Evolutionary conservation across 176 grass and related monocot genomes (phyloP).

Genomic region (Elaeis guineensis): DNA sequence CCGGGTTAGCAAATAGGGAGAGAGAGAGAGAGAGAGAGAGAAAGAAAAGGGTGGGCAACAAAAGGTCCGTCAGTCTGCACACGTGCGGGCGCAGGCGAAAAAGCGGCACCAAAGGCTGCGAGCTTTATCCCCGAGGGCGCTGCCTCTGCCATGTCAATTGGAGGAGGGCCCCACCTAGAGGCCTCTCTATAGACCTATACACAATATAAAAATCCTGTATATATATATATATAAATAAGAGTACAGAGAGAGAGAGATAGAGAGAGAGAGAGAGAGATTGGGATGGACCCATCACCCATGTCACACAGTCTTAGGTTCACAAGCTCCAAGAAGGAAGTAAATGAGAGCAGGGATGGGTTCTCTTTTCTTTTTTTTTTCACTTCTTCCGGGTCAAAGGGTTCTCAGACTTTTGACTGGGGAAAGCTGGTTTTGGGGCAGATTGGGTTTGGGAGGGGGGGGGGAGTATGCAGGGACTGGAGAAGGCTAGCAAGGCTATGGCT

Average conservation of each 20-base stretch:
- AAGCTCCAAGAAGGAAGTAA: conserved; percentile 24
- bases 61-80: too few species aligned
- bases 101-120: too few species aligned
- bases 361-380: too few species aligned
- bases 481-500: conserved; percentile 9
- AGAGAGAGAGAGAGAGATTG: background rate
- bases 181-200: too few species aligned
- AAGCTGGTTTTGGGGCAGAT: conserved; percentile 5
- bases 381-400: conserved; percentile 10
- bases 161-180: too few species aligned
- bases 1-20: background rate
- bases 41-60: too few species aligned
- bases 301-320: conserved; percentile 11
- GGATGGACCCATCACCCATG: background rate
- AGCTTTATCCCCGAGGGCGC: too few species aligned
- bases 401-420: conserved; percentile 41
- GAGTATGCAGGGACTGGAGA: conserved; percentile 39
- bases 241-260: conserved; percentile 3
- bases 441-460: conserved; percentile 4
- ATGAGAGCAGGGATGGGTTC: background rate
- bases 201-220: too few species aligned
- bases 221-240: background rate
- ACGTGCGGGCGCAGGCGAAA: too few species aligned
- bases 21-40: background rate
- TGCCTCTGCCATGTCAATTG: too few species aligned